These are phyloP conservation scores for Starmerella etchellsii DNA, from an alignment of 805 yeast genomes.

Conservation along the genomic window DNA sequence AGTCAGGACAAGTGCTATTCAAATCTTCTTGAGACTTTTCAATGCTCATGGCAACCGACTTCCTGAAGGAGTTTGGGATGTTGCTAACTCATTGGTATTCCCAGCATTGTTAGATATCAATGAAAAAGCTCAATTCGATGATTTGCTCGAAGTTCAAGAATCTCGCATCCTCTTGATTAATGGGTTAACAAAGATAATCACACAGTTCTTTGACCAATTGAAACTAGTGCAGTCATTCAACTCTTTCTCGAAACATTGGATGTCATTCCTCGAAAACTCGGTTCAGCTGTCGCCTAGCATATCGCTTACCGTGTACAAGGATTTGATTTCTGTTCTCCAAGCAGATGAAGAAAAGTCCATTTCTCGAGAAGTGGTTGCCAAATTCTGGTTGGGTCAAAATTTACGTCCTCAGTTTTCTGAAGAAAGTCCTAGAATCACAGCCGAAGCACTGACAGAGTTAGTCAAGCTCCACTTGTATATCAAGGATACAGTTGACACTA, in stretches of 20 bases:
- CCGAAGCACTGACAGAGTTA: constrained; percentile 39
- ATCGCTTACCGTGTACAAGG: constrained; percentile 44
- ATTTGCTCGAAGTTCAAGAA: constrained; percentile 39
- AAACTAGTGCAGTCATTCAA: constrained; percentile 23
- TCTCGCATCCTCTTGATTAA: constrained; percentile 47
- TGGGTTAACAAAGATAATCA: constrained; percentile 54
- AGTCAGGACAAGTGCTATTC: constrained; percentile 80
- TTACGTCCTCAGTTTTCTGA: constrained; percentile 26
- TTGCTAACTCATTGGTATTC: constrained; percentile 53
- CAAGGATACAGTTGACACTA: neutral
- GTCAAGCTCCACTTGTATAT: constrained; percentile 12
- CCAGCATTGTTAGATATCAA: constrained; percentile 27
- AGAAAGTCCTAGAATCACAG: constrained; percentile 35
- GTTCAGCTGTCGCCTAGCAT: constrained; percentile 37
- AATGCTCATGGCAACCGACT: constrained; percentile 53
- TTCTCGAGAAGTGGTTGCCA: constrained; percentile 20
- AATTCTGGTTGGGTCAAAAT: constrained; percentile 33
- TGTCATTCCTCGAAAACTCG: constrained; percentile 37
- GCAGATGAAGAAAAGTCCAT: constrained; percentile 20
- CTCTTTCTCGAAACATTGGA: constrained; percentile 44
- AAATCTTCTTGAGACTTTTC: constrained; percentile 72
- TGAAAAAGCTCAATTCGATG: constrained; percentile 7
- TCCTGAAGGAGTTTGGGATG: constrained; percentile 45
- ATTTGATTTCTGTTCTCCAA: constrained; percentile 37
- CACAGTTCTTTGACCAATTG: constrained; percentile 35